Evolutionary conservation across 116 monocot genomes (phyloP), one percentile per base, ranked within the genome.

Genomic region (Dioscorea cayenensis): DNA sequence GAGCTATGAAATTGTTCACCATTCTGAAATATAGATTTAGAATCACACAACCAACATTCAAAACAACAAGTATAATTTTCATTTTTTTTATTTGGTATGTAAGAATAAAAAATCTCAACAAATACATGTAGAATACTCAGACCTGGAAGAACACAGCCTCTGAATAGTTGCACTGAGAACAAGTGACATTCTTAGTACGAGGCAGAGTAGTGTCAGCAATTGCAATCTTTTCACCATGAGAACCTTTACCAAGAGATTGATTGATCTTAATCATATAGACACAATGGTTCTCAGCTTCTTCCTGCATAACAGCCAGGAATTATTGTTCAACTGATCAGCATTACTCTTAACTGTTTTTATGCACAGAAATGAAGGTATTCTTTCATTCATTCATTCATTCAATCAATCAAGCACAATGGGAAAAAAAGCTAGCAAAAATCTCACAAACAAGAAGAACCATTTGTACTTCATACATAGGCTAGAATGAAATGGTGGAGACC

Each of bases 101-200:
- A 18, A 59, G 17, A 19, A 59, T 19, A 2, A 59, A 21, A 58
- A 19, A 14, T 59, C n/a, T 59, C 14, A 17, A 59, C 1, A 43
- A 43, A 43, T 12, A 43, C 43, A 43, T 43, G 43, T 12, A 43
- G 5, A 68, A 23, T 7, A n/a, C 9, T 3, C 19, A 49, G 36
- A 94, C 90, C 88, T 94, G 90, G 62, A 94, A 88, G 62, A 88
- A 90, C 9, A 88, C 88, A 37, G 94, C 88, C 84, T 88, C 88
- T 6, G 84, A 79, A 70, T 94, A 88, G 36, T 75, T 84, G 60
- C 91, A 94, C 36, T 69, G 50, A 13, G 87, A 77, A 75, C 94
- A 94, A n/a, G 76, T 75, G 14, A 88, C 85, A 60, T 81, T 73
- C 62, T 87, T 90, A 1, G 94, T 94, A 37, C 87, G 83, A 73